These are phyloP conservation scores for Salinomyces thailandicus DNA, from an alignment of 2,329 filamentous ascomycete genomes.

Conservation along the genomic window DNA sequence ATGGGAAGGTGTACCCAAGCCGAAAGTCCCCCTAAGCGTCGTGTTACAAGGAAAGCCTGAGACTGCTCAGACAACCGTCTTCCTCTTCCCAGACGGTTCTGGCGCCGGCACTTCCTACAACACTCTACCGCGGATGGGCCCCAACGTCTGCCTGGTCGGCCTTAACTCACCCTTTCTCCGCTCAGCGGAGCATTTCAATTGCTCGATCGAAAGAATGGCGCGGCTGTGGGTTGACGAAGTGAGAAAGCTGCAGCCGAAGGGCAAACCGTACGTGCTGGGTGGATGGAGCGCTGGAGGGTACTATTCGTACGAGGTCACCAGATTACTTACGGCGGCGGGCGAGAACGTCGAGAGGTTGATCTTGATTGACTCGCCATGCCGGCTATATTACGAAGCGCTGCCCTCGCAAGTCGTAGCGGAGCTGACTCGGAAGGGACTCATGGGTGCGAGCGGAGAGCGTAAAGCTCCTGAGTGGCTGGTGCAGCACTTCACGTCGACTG, in stretches of 20 bases:
- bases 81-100: constrained; percentile 38
- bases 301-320: constrained; percentile 43
- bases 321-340: constrained; percentile 14
- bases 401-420: constrained; percentile 18
- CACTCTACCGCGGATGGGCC: constrained; percentile 29
- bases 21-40: constrained; percentile 21
- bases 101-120: constrained; percentile 38
- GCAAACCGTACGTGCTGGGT: constrained; percentile 51
- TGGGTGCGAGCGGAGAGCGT: constrained; percentile 18
- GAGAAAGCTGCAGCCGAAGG: constrained; percentile 36
- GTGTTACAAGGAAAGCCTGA: constrained; percentile 17
- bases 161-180: constrained; percentile 23
- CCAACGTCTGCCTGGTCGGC: constrained; percentile 40
- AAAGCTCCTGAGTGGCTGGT: constrained; percentile 24
- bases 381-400: constrained; percentile 17
- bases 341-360: constrained; percentile 21
- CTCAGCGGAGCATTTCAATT: constrained; percentile 19
- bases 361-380: constrained; percentile 22
- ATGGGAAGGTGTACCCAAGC: constrained; percentile 23
- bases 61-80: constrained; percentile 11
- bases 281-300: constrained; percentile 73
- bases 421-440: constrained; percentile 18
- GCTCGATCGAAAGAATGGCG: constrained; percentile 21
- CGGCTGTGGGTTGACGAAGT: constrained; percentile 19
- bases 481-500: constrained; percentile 21